These are phyloP conservation scores for Notholithocarpus densiflorus DNA, from an alignment of 306 rosid species.

Conservation along the genomic window DNA sequence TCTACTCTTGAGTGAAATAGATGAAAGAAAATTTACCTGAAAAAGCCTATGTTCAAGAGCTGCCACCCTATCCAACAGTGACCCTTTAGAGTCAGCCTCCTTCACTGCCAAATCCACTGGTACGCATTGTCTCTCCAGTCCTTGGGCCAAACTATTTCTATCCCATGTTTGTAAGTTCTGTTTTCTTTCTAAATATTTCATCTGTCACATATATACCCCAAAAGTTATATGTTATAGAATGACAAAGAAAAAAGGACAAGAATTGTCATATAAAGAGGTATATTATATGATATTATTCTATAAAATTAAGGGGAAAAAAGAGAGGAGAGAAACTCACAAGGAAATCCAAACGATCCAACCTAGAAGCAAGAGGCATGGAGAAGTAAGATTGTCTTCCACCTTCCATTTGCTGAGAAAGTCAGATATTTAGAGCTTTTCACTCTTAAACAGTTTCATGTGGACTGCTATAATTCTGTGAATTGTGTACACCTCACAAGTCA, in stretches of 20 bases:
- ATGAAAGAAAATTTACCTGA: constrained; percentile 43
- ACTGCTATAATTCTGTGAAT: constrained; percentile 20
- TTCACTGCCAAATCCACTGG: constrained; percentile 44
- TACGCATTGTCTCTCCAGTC: constrained; percentile 25
- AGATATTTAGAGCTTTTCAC: constrained; percentile 3
- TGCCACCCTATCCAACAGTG: constrained; percentile 69
- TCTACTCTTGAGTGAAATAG: too few species aligned
- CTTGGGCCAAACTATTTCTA: constrained; percentile 8
- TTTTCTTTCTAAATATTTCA: constrained; percentile 66
- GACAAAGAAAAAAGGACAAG: too few species aligned
- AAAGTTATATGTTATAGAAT: not conserved
- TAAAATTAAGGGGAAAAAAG: not conserved
- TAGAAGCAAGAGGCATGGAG: constrained; percentile 57
- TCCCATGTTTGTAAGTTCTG: constrained; percentile 31
- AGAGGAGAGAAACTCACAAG: constrained; percentile 29
- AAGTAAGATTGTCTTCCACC: constrained; percentile 28
- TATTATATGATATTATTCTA: too few species aligned
- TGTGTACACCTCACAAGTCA: constrained; percentile 27
- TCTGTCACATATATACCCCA: constrained; percentile 28
- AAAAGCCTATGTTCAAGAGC: constrained; percentile 63
- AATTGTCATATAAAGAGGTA: not conserved
- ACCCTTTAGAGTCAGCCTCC: constrained; percentile 55
- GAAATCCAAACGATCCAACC: constrained; percentile 75
- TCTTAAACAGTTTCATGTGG: constrained; percentile 24
- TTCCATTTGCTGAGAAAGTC: constrained; percentile 27